These are phyloP conservation scores for Stephania japonica DNA, from an alignment of 164 flowering plant species.

Conservation along the genomic window DNA sequence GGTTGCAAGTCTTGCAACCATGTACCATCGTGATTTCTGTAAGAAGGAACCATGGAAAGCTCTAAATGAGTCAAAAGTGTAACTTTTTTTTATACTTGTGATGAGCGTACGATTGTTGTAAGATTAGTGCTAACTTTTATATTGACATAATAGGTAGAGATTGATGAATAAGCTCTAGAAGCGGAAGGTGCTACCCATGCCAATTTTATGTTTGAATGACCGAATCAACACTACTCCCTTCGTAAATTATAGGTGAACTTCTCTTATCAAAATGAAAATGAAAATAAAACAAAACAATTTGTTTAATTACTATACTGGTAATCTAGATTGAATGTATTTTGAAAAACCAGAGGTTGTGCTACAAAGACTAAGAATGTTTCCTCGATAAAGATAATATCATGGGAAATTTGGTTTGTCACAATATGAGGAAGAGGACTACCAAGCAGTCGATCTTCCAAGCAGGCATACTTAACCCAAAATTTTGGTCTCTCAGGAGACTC, in stretches of 20 bases:
- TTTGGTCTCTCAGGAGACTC: too few species aligned
- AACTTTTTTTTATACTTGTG: not conserved
- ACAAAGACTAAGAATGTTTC: too few species aligned
- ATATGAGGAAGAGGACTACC: too few species aligned
- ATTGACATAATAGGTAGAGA: not conserved
- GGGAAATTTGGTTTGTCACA: too few species aligned
- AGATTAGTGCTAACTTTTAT: not conserved
- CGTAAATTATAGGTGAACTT: not conserved
- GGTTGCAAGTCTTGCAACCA: not conserved
- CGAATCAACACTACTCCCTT: not conserved
- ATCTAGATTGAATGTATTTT: too few species aligned
- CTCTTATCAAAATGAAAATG: not conserved
- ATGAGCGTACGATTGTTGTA: not conserved
- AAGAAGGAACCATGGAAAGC: not conserved
- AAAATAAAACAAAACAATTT: too few species aligned
- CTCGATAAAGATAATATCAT: too few species aligned
- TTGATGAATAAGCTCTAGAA: not conserved
- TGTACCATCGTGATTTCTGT: not conserved
- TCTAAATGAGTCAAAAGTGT: not conserved
- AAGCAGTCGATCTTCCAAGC: too few species aligned
- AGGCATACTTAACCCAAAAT: too few species aligned
- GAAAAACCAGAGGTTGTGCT: too few species aligned
- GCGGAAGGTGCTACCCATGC: not conserved
- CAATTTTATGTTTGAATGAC: not conserved
- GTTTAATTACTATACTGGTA: too few species aligned